A percentile compares a stretch with the other conserved stretches of the same genome.
Conservation (phyloP, 164 flowering plant species). For the Vitis rotundifolia region DNA sequence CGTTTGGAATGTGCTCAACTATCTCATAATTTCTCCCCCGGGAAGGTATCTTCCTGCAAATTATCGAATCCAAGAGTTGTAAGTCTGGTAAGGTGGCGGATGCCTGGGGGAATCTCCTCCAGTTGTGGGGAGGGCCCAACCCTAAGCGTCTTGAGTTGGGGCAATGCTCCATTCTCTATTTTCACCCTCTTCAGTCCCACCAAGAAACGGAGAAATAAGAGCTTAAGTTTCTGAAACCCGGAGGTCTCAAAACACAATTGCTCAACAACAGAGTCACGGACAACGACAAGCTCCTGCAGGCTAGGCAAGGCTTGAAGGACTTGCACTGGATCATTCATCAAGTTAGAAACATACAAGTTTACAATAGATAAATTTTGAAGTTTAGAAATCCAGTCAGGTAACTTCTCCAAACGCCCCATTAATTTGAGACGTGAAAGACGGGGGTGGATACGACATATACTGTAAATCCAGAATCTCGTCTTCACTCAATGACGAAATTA, state of each 20-base stretch:
- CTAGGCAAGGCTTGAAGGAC: slow-evolving; percentile 12
- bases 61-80: too few species aligned
- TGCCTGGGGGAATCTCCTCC: too few species aligned
- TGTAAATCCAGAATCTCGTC: slow-evolving; percentile 6
- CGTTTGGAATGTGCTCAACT: too few species aligned
- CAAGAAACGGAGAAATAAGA: neutral
- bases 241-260: neutral
- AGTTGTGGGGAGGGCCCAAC: too few species aligned
- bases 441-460: neutral
- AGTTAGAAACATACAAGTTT: too few species aligned
- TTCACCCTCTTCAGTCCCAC: neutral
- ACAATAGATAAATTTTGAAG: neutral
- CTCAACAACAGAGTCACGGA: neutral
- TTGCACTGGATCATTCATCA: neutral
- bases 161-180: slow-evolving; percentile 10
- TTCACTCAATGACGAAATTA: neutral
- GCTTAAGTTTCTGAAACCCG: slow-evolving; percentile 18
- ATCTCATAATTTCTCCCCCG: too few species aligned
- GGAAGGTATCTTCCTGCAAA: too few species aligned
- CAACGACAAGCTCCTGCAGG: neutral
- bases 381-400: slow-evolving; percentile 16
- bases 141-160: neutral
- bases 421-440: slow-evolving; percentile 1
- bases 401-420: slow-evolving; percentile 3
- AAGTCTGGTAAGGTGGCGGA: too few species aligned